These are phyloP conservation scores for Phyllachora maydis DNA, from an alignment of 2,329 filamentous ascomycete species.

Conservation along the genomic window DNA sequence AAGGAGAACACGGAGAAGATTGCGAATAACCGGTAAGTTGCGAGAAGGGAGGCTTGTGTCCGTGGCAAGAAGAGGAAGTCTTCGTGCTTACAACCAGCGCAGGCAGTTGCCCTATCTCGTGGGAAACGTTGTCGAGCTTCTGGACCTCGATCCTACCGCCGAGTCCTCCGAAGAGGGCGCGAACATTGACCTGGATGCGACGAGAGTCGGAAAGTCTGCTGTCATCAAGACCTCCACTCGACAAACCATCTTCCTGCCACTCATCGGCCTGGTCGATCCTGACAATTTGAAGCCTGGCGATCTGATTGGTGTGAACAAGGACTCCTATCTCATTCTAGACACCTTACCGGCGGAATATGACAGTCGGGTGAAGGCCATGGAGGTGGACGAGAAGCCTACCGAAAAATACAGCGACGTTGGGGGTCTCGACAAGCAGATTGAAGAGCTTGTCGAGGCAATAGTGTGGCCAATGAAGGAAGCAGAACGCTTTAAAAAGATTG, in stretches of 20 bases:
- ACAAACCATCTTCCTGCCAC: conserved; percentile 93
- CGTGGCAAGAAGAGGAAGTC: too few relatives aligned
- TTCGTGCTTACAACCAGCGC: too few relatives aligned
- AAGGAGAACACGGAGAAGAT: conserved; percentile 99
- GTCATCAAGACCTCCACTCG: conserved; percentile 98
- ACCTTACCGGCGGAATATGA: conserved; percentile 96
- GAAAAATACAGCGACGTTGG: conserved; percentile 98
- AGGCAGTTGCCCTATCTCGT: conserved; percentile 97
- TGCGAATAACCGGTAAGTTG: conserved; percentile 85
- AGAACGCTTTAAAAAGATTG: conserved; percentile 97
- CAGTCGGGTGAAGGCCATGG: conserved; percentile 98
- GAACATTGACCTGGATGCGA: conserved; percentile 95
- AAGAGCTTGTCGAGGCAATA: conserved; percentile 93
- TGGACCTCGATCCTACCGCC: conserved; percentile 88
- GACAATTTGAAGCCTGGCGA: conserved; percentile 89
- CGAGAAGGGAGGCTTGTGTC: too few relatives aligned
- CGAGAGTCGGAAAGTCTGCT: conserved; percentile 88
- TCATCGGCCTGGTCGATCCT: conserved; percentile 92
- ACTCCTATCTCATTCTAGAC: conserved; percentile 92
- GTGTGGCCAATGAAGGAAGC: conserved; percentile 99
- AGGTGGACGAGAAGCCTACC: conserved; percentile 98
- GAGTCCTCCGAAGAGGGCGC: conserved; percentile 95
- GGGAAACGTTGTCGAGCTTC: conserved; percentile 90
- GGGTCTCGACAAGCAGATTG: conserved; percentile 95
- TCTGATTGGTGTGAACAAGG: conserved; percentile 96